phyloP scores from a whole-genome alignment of 495 filamentous ascomycete genomes.

The Trichoderma reesei region DNA sequence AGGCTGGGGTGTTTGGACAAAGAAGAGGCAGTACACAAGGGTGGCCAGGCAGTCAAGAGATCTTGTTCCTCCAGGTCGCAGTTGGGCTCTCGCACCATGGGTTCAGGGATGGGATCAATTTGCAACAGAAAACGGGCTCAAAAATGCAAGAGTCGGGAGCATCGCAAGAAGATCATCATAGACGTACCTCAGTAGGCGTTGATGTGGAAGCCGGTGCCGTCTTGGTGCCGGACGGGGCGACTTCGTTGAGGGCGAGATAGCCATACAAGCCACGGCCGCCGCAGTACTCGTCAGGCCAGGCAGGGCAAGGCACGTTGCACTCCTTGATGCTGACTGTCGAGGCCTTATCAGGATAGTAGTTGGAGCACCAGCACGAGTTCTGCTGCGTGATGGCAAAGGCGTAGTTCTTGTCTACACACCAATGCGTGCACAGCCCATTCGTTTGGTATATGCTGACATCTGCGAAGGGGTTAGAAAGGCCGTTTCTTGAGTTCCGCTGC shows the following conservation, averaged over 20 bases:
- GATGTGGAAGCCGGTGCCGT: conserved; percentile 11
- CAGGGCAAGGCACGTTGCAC: conserved; percentile 31
- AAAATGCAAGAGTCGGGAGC: background rate
- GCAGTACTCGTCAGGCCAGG: conserved; percentile 31
- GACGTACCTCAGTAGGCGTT: conserved; percentile 20
- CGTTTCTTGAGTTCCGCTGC: background rate
- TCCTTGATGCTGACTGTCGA: conserved; percentile 22
- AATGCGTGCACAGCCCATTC: conserved; percentile 33
- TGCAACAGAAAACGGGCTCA: too few relatives aligned
- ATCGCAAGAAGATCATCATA: conserved; percentile 9
- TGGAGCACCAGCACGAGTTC: conserved; percentile 35
- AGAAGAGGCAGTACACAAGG: conserved; percentile 1
- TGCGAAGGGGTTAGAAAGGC: conserved; percentile 12
- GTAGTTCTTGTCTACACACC: conserved; percentile 23
- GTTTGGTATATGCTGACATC: conserved; percentile 35
- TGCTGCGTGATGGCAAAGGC: conserved; percentile 33
- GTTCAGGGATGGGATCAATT: background rate
- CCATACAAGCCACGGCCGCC: conserved; percentile 30
- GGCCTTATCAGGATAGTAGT: conserved; percentile 25
- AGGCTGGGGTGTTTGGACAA: background rate
- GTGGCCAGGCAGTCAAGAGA: background rate
- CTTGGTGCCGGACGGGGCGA: conserved; percentile 21
- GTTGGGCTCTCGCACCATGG: background rate
- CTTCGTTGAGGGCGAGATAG: conserved; percentile 26
- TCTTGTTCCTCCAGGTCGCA: background rate